These are phyloP conservation scores for Coccomyxa subellipsoidea DNA, from an alignment of 163 green algal genomes.

Conservation along the genomic window DNA sequence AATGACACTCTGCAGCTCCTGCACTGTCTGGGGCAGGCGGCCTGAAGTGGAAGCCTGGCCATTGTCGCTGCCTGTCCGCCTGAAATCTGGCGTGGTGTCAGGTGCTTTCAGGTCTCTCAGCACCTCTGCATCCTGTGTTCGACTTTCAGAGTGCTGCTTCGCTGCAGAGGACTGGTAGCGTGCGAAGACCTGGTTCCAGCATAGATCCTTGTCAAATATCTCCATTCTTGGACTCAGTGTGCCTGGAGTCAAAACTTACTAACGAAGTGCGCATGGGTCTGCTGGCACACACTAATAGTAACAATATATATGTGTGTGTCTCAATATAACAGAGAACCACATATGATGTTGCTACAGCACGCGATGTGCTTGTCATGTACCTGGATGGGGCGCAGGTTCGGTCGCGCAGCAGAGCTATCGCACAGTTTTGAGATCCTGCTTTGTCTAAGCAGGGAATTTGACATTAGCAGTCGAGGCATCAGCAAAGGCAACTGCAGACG, in stretches of 20 bases:
- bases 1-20: constrained; percentile 20
- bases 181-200: neutral
- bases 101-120: neutral
- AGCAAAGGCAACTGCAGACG: neutral
- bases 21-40: constrained; percentile 6
- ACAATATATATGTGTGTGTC: no score
- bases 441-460: neutral
- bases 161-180: neutral
- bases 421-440: neutral
- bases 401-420: neutral
- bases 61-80: neutral
- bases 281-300: no score
- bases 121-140: neutral
- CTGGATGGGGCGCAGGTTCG: neutral
- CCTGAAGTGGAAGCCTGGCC: neutral
- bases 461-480: neutral
- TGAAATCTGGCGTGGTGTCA: neutral
- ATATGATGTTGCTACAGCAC: no score
- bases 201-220: no score
- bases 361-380: neutral
- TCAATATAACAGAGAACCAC: no score
- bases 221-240: no score
- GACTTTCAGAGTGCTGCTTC: neutral
- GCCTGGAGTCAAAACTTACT: no score
- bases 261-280: no score